Percentiles rank a stretch among this genome's conserved stretches.
Evolutionary conservation across 148 eudicot species (phyloP).

Genomic region (Vaccinium vitisidaea): DNA sequence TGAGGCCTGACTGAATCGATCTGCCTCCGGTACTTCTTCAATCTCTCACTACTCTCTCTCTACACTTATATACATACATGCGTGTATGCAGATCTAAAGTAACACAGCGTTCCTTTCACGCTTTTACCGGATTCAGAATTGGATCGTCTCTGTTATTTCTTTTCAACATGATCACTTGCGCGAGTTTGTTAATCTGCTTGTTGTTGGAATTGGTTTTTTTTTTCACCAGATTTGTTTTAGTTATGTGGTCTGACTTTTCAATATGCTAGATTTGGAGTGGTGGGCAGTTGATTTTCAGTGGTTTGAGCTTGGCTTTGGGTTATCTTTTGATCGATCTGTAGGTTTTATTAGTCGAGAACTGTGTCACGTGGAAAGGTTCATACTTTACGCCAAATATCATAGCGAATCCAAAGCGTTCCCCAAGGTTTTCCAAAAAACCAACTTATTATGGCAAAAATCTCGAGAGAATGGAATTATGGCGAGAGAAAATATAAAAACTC

Average conservation of each 20-base stretch:
- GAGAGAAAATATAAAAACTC: too few relatives aligned
- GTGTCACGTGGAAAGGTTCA: not conserved
- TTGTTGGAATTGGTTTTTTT: too few relatives aligned
- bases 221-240: not conserved
- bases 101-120: not conserved
- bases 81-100: not conserved
- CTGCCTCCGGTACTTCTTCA: constrained; percentile 9
- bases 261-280: constrained; percentile 6
- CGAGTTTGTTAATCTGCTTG: not conserved
- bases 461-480: too few relatives aligned
- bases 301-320: not conserved
- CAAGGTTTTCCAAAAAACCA: too few relatives aligned
- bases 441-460: too few relatives aligned
- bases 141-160: not conserved
- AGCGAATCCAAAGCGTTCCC: too few relatives aligned
- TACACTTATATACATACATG: not conserved
- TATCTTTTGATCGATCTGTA: constrained; percentile 7
- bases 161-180: not conserved
- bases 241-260: constrained; percentile 5
- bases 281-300: not conserved
- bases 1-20: not conserved
- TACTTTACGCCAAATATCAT: not conserved
- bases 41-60: constrained; percentile 5
- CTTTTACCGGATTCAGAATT: not conserved
- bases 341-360: not conserved